phyloP scores from a whole-genome alignment of 495 filamentous ascomycete genomes.

The Aspergillus sclerotiicarbonarius region DNA sequence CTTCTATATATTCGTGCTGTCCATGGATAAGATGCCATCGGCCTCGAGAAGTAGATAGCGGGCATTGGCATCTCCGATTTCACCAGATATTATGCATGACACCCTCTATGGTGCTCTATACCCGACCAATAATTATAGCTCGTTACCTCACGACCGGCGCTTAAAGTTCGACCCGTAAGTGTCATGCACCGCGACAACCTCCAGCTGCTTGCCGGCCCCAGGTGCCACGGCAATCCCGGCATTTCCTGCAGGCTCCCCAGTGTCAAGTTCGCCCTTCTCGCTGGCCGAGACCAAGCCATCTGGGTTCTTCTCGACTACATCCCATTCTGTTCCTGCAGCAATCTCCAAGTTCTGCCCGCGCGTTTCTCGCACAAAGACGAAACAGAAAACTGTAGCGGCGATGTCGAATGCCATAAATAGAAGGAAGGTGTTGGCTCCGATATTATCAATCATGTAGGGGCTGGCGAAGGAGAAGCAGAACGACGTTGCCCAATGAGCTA shows the following conservation, averaged over 20 bases:
- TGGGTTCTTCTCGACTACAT: not conserved
- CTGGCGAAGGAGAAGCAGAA: slow-evolving; percentile 51
- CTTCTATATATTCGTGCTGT: too few relatives aligned
- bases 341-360: slow-evolving; percentile 16
- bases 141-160: not conserved
- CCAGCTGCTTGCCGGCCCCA: not conserved
- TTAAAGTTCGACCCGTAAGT: not conserved
- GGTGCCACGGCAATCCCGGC: not conserved
- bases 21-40: too few relatives aligned
- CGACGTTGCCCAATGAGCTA: slow-evolving; percentile 52
- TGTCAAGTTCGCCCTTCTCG: not conserved
- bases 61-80: too few relatives aligned
- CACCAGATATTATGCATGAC: too few relatives aligned
- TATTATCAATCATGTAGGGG: slow-evolving; percentile 40
- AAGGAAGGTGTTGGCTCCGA: slow-evolving; percentile 45
- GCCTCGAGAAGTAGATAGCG: too few relatives aligned
- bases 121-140: too few relatives aligned
- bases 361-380: slow-evolving; percentile 40
- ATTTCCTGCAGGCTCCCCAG: not conserved
- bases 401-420: slow-evolving; percentile 33
- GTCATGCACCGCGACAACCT: not conserved
- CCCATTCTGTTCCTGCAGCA: slow-evolving; percentile 10
- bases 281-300: not conserved
- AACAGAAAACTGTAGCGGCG: slow-evolving; percentile 35
- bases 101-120: too few relatives aligned